Conservation (phyloP, 1,284 basidiomycete species). For the Phellinidium pouzarii region DNA sequence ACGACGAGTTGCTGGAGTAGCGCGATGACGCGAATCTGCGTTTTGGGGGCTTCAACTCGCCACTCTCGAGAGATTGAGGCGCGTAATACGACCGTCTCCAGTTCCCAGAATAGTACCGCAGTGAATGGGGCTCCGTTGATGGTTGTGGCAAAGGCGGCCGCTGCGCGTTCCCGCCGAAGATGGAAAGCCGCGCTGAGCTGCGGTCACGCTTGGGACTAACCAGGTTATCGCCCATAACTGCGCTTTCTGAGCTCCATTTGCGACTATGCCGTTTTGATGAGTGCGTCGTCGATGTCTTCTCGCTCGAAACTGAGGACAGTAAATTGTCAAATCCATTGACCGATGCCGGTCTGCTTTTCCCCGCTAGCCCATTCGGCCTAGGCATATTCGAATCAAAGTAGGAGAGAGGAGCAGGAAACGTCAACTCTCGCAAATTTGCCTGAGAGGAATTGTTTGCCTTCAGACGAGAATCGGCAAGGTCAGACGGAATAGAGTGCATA, state of each 20-base stretch:
- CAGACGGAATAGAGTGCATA: slow-evolving; percentile 35
- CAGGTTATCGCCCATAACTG: background rate
- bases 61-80: slow-evolving; percentile 35
- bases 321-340: slow-evolving; percentile 16
- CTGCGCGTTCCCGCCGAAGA: slow-evolving; percentile 30
- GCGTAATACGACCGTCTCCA: slow-evolving; percentile 37
- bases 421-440: slow-evolving; percentile 46
- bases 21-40: slow-evolving; percentile 34
- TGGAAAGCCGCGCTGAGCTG: slow-evolving; percentile 25
- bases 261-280: slow-evolving; percentile 4
- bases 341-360: slow-evolving; percentile 9
- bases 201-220: slow-evolving; percentile 4
- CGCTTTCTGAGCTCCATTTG: slow-evolving; percentile 13
- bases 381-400: slow-evolving; percentile 26
- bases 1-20: slow-evolving; percentile 36
- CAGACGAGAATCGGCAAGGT: slow-evolving; percentile 34
- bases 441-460: slow-evolving; percentile 23
- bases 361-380: slow-evolving; percentile 18
- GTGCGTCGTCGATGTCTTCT: background rate
- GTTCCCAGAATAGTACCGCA: slow-evolving; percentile 44
- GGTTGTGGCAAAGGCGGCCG: slow-evolving; percentile 39
- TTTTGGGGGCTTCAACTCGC: slow-evolving; percentile 27
- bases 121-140: slow-evolving; percentile 42
- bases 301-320: slow-evolving; percentile 20
- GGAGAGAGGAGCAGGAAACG: slow-evolving; percentile 59